Evolutionary conservation across 768 basidiomycete genomes (phyloP).

Genomic region (Amanita molliuscula): DNA sequence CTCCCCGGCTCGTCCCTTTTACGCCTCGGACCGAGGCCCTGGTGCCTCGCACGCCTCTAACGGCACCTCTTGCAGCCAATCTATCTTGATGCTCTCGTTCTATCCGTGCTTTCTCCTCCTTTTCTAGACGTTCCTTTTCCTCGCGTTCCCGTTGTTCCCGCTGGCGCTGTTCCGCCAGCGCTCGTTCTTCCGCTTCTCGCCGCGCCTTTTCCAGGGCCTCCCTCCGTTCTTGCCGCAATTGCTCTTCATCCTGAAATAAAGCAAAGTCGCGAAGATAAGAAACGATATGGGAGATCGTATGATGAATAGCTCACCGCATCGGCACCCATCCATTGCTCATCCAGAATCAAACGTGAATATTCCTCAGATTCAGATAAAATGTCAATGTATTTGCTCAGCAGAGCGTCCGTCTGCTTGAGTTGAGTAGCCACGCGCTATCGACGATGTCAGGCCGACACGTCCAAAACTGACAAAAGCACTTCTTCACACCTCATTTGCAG

Average conservation of each 20-base stretch:
- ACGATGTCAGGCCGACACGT: neutral
- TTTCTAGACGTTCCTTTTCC: conserved; percentile 33
- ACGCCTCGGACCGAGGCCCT: conserved; percentile 50
- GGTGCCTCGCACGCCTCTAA: conserved; percentile 66
- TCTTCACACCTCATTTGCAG: conserved; percentile 56
- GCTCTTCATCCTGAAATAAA: conserved; percentile 44
- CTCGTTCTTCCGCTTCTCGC: conserved; percentile 37
- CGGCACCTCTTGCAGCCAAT: conserved; percentile 40
- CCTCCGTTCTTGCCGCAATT: conserved; percentile 36
- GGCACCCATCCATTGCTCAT: conserved; percentile 68
- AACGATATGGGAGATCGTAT: neutral
- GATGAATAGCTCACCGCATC: conserved; percentile 42
- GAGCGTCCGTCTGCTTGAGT: conserved; percentile 58
- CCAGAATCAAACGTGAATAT: conserved; percentile 57
- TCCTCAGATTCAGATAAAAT: conserved; percentile 65
- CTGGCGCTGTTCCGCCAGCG: conserved; percentile 18
- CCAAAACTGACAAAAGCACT: neutral
- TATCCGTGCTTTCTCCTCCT: conserved; percentile 32
- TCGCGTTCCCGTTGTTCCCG: conserved; percentile 40
- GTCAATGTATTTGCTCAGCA: conserved; percentile 66
- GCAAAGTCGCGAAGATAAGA: conserved; percentile 3
- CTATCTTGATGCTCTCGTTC: conserved; percentile 37
- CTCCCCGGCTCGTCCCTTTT: conserved; percentile 26
- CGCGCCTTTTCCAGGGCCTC: conserved; percentile 31
- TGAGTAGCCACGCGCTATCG: conserved; percentile 54